These are phyloP conservation scores for Ammopiptanthus mongolicus DNA, from an alignment of 306 rosid genomes.

Conservation along the genomic window DNA sequence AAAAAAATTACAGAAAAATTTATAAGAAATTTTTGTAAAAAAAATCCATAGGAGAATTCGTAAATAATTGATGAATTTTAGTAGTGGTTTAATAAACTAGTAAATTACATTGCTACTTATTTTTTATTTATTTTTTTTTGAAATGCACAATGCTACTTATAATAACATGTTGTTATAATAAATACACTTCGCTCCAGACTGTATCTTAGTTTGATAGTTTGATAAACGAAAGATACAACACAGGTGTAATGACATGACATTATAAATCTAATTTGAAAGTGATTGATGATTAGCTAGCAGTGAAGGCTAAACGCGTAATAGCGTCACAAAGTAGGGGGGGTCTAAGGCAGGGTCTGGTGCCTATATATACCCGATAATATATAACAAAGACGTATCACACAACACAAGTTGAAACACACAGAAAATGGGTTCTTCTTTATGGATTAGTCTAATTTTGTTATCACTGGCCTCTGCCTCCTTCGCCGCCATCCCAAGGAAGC, in stretches of 20 bases:
- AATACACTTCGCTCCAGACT: background rate
- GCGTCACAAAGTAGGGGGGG: background rate
- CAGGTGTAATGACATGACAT: background rate
- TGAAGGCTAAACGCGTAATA: slow-evolving; percentile 9
- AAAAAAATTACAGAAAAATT: no score
- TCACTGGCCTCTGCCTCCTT: slow-evolving; percentile 22
- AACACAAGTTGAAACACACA: slow-evolving; percentile 10
- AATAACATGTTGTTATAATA: background rate
- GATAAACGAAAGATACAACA: background rate
- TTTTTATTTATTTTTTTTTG: no score
- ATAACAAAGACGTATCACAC: background rate
- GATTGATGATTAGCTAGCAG: background rate
- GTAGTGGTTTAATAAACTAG: no score
- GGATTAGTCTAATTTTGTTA: slow-evolving; percentile 25
- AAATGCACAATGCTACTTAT: no score
- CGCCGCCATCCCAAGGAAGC: slow-evolving; percentile 38
- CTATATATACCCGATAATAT: slow-evolving; percentile 14
- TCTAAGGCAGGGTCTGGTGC: background rate
- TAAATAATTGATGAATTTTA: no score
- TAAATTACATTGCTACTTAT: no score
- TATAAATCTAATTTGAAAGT: background rate
- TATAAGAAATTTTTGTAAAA: no score
- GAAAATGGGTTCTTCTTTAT: slow-evolving; percentile 32
- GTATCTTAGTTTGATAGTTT: background rate
- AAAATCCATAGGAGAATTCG: no score